These are phyloP conservation scores for Russula sp. DNA, from an alignment of 768 basidiomycete genomes.

Conservation along the genomic window DNA sequence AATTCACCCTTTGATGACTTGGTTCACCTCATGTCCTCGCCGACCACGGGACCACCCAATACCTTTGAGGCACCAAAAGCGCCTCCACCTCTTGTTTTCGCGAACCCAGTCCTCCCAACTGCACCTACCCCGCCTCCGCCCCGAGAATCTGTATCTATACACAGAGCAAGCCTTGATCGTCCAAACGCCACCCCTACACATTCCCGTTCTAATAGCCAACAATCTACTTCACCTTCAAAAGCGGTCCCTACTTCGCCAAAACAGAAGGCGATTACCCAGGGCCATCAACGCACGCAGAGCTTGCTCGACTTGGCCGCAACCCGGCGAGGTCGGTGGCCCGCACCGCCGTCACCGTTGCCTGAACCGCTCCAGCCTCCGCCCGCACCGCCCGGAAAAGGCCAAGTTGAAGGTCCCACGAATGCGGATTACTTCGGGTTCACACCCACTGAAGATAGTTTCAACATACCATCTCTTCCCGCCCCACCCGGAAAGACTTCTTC, in stretches of 20 bases:
- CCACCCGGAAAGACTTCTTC: conserved; percentile 1
- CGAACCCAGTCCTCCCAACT: not conserved
- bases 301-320: conserved; percentile 24
- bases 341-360: conserved; percentile 21
- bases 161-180: not conserved
- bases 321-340: conserved; percentile 25
- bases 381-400: not conserved
- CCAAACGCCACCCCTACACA: not conserved
- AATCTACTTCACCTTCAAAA: conserved; percentile 3
- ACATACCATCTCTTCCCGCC: not conserved
- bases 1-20: conserved; percentile 44
- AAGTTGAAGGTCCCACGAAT: not conserved
- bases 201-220: conserved; percentile 1
- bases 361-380: conserved; percentile 22
- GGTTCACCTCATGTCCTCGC: conserved; percentile 46
- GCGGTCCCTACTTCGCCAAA: not conserved
- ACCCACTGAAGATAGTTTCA: not conserved
- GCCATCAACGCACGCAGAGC: conserved; percentile 23
- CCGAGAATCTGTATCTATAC: conserved; percentile 2
- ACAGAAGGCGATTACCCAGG: conserved; percentile 1
- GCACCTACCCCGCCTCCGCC: conserved; percentile 20
- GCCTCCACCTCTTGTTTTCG: not conserved
- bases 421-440: conserved; percentile 22
- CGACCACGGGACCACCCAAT: conserved; percentile 22
- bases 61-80: not conserved